Evolutionary conservation across 805 yeast genomes (phyloP).

Genomic region (Novakomyces olei): DNA sequence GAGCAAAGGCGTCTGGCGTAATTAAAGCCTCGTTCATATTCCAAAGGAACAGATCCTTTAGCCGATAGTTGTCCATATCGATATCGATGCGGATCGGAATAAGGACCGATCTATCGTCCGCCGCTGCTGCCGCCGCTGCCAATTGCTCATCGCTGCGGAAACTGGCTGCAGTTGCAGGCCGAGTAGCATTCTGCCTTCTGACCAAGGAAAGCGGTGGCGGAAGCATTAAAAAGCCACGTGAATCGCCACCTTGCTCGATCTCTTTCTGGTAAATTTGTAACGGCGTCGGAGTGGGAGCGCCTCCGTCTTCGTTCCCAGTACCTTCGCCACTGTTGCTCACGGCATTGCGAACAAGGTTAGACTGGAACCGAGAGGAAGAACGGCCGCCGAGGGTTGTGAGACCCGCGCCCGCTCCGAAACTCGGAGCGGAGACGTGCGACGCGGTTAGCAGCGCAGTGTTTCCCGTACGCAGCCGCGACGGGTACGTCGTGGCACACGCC

Average conservation of each 20-base stretch:
- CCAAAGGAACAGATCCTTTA: slow-evolving; percentile 57
- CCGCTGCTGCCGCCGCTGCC: slow-evolving; percentile 20
- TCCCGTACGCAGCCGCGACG: slow-evolving; percentile 9
- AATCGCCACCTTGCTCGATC: too few species aligned
- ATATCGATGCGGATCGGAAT: slow-evolving; percentile 47
- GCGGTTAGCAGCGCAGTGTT: slow-evolving; percentile 9
- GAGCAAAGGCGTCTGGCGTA: slow-evolving; percentile 55
- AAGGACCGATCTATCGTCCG: slow-evolving; percentile 18
- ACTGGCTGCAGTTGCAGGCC: slow-evolving; percentile 7
- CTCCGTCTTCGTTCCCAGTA: too few species aligned
- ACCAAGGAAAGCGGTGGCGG: too few species aligned
- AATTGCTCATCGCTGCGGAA: slow-evolving; percentile 15
- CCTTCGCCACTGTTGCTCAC: too few species aligned
- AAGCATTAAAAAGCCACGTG: too few species aligned
- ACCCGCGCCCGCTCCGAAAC: too few species aligned
- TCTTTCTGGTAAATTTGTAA: too few species aligned
- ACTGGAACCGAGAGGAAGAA: too few species aligned
- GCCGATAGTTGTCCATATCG: slow-evolving; percentile 30
- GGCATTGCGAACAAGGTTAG: too few species aligned
- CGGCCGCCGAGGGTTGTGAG: too few species aligned
- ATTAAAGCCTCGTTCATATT: slow-evolving; percentile 32
- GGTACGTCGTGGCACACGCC: slow-evolving; percentile 8
- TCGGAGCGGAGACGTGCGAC: slow-evolving; percentile 8
- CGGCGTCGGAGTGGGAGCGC: too few species aligned
- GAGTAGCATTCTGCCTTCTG: slow-evolving; percentile 8